Evolutionary conservation across 345 rosid species (phyloP).

Genomic region (Abelmoschus esculentus): DNA sequence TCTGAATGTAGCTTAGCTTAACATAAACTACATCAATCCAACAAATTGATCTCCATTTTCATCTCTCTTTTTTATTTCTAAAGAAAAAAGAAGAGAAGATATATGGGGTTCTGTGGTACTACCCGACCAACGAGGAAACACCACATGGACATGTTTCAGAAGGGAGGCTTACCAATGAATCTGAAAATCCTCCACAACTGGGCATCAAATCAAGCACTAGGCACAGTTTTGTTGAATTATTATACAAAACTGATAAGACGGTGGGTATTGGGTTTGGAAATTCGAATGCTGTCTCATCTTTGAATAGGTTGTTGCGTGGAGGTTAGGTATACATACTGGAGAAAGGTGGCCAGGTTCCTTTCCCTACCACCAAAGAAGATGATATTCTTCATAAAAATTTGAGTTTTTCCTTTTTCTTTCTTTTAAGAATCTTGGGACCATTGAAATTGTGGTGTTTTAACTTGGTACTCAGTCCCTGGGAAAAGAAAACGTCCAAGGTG

Average conservation of each 20-base stretch:
- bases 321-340: slow-evolving; percentile 6
- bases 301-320: slow-evolving; percentile 13
- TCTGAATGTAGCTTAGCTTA: background rate
- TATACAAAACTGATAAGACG: background rate
- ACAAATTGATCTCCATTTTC: background rate
- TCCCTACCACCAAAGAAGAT: background rate
- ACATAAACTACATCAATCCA: background rate
- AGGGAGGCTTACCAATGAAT: background rate
- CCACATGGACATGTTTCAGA: background rate
- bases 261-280: background rate
- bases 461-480: background rate
- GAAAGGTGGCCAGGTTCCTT: background rate
- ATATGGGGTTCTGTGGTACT: background rate
- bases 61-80: no score
- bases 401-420: background rate
- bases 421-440: slow-evolving; percentile 7
- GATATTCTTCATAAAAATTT: background rate
- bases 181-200: background rate
- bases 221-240: background rate
- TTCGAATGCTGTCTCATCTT: slow-evolving; percentile 1
- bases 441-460: background rate
- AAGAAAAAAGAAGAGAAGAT: background rate
- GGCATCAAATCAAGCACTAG: background rate
- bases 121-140: background rate
- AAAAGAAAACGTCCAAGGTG: background rate